Evolutionary conservation across 2,329 filamentous ascomycete species (phyloP).

Genomic region (Thermoascus crustaceus): DNA sequence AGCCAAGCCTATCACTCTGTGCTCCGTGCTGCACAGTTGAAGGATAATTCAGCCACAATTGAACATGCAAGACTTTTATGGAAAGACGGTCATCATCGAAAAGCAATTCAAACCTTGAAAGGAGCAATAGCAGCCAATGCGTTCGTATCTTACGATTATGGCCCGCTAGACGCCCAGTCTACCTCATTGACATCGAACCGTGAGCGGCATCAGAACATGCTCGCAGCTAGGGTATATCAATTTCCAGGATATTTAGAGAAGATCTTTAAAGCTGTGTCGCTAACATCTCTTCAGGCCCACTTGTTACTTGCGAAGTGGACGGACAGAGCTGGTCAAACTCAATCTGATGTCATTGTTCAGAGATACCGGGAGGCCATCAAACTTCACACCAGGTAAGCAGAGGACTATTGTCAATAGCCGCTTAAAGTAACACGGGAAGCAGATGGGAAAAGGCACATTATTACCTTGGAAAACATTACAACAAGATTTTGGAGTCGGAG

Average conservation of each 20-base stretch:
- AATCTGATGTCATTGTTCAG: slow-evolving; percentile 66
- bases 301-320: slow-evolving; percentile 94
- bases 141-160: slow-evolving; percentile 49
- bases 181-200: slow-evolving; percentile 31
- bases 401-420: slow-evolving; percentile 1
- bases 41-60: slow-evolving; percentile 80
- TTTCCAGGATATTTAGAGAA: neutral
- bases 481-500: slow-evolving; percentile 87
- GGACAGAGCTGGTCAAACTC: slow-evolving; percentile 86
- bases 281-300: slow-evolving; percentile 51
- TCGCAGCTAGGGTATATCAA: slow-evolving; percentile 34
- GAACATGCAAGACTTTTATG: slow-evolving; percentile 90
- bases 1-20: slow-evolving; percentile 91
- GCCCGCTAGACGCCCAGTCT: slow-evolving; percentile 25
- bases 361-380: slow-evolving; percentile 70
- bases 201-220: slow-evolving; percentile 44
- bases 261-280: slow-evolving; percentile 1
- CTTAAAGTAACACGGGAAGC: slow-evolving; percentile 5
- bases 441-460: slow-evolving; percentile 97
- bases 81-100: slow-evolving; percentile 86
- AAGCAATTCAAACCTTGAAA: slow-evolving; percentile 86
- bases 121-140: slow-evolving; percentile 74
- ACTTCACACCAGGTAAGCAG: slow-evolving; percentile 28
- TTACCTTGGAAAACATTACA: slow-evolving; percentile 93
- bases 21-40: slow-evolving; percentile 74